Conservation (phyloP, 768 basidiomycete genomes). For the Solioccasus polychromus region DNA sequence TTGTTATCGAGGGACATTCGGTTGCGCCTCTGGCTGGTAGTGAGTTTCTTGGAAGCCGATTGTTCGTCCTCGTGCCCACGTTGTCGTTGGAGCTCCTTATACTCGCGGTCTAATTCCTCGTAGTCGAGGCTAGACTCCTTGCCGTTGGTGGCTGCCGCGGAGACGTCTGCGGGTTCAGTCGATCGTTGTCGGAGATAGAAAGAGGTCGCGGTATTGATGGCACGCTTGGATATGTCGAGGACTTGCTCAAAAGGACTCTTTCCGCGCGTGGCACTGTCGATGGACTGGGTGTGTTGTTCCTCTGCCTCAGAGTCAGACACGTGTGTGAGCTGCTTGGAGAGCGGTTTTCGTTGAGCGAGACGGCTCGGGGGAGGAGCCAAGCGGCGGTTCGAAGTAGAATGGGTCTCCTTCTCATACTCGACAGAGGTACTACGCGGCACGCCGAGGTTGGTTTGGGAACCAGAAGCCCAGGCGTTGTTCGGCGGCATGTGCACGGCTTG, state of each 20-base stretch:
- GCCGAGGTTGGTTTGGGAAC: conserved; percentile 41
- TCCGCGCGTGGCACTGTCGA: conserved; percentile 44
- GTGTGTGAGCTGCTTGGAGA: conserved; percentile 50
- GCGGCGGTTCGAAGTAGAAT: conserved; percentile 51
- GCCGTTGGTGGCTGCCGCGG: conserved; percentile 38
- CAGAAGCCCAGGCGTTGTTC: conserved; percentile 67
- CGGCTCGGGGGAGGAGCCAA: conserved; percentile 62
- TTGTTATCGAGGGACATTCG: conserved; percentile 78
- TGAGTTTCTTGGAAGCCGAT: conserved; percentile 32
- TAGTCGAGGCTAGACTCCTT: conserved; percentile 70
- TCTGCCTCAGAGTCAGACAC: conserved; percentile 74
- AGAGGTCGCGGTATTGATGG: conserved; percentile 49
- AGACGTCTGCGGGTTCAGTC: conserved; percentile 46
- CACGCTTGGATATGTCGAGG: conserved; percentile 52
- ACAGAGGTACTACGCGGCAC: conserved; percentile 76
- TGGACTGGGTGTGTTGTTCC: conserved; percentile 31
- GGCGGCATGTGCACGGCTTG: conserved; percentile 58
- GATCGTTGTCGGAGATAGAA: conserved; percentile 67
- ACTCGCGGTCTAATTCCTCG: conserved; percentile 69
- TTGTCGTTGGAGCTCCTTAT: conserved; percentile 37
- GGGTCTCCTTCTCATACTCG: conserved; percentile 71
- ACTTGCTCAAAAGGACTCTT: conserved; percentile 70
- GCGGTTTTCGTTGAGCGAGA: conserved; percentile 43
- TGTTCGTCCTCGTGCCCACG: conserved; percentile 21
- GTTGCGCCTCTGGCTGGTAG: conserved; percentile 44